Evolutionary conservation across 345 rosid species (phyloP), one percentile per base, ranked within the genome.

Genomic region (Salix exigua): DNA sequence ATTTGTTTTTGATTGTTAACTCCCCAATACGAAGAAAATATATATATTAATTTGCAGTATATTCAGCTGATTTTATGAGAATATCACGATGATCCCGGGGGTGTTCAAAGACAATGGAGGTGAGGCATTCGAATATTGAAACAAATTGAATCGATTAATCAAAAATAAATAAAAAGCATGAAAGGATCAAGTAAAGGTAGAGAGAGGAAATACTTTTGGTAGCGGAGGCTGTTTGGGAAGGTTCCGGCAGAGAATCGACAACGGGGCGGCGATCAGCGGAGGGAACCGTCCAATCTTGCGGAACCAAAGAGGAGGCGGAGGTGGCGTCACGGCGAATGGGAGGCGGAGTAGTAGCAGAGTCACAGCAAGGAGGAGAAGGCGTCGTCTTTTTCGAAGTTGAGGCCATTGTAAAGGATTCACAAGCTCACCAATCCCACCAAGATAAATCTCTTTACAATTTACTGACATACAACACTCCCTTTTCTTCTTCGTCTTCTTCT

Each of bases 331-430:
- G 83, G 65, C 66, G 80, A 75, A 42, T 23, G 63, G 63, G 28
- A 11, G 63, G 28, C 3, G 28, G 13, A 23, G 63, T 17, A 48
- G 71, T 11, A 21, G 67, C 28, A 6, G 74, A 23, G 33, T n/a
- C 25, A 71, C 80, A 66, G 33, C 75, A 66, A 58, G 82, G n/a
- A 66, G 79, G 26, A 78, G 77, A 67, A 75, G 84, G 84, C 97
- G 97, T 83, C 94, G 94, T 73, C 84, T 84, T 90, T 93, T 92
- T 74, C 97, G 91, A 35, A 91, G 89, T 62, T 92, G 97, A 70
- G 97, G 97, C 94, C 97, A 93, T 95, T 93, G 99, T 70, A 90
- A 78, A 58, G 97, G 97, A 82, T 95, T 95, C 48, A 86, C 88
- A 63, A 89, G 91, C 83, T 83, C 92, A 60, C 97, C 94, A 85